Conservation (phyloP, 805 yeast genomes). For the Teunomyces cretensis region DNA sequence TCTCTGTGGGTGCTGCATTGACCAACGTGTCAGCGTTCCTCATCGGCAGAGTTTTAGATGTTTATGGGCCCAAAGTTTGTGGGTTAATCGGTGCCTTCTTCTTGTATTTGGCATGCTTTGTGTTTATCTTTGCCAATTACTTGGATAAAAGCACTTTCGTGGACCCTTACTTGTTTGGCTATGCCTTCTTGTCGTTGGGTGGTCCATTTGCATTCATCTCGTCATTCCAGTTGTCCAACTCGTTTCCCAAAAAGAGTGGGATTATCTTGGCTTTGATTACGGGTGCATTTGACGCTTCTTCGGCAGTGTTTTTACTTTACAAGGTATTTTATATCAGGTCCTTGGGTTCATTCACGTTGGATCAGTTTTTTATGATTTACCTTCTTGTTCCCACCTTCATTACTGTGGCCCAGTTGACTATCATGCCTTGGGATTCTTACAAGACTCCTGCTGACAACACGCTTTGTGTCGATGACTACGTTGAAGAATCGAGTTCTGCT, state of each 20-base stretch:
- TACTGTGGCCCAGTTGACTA: constrained; percentile 40
- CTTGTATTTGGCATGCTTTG: constrained; percentile 44
- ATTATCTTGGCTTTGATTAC: constrained; percentile 52
- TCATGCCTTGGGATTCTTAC: constrained; percentile 54
- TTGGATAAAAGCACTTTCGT: constrained; percentile 21
- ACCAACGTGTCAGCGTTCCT: constrained; percentile 54
- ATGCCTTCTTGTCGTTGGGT: constrained; percentile 53
- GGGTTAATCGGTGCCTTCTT: constrained; percentile 52
- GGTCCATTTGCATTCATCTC: constrained; percentile 60
- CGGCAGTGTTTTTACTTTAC: constrained; percentile 53
- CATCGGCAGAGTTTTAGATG: constrained; percentile 50
- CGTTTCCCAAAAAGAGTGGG: constrained; percentile 55
- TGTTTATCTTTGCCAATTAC: constrained; percentile 43
- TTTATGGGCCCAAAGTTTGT: constrained; percentile 52
- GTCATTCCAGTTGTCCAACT: constrained; percentile 55
- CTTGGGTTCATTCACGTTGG: constrained; percentile 36
- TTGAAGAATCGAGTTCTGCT: constrained; percentile 2
- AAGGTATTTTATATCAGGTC: constrained; percentile 37
- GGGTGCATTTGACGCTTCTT: constrained; percentile 60
- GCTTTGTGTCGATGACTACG: constrained; percentile 19
- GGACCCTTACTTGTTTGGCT: constrained; percentile 55
- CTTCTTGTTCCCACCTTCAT: constrained; percentile 51
- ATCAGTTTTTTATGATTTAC: constrained; percentile 47
- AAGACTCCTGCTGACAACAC: constrained; percentile 31
- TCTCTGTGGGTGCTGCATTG: constrained; percentile 56